Evolutionary conservation across 495 filamentous ascomycete genomes (phyloP), one percentile per base, ranked within the genome.

Genomic region (Extremus antarcticus): DNA sequence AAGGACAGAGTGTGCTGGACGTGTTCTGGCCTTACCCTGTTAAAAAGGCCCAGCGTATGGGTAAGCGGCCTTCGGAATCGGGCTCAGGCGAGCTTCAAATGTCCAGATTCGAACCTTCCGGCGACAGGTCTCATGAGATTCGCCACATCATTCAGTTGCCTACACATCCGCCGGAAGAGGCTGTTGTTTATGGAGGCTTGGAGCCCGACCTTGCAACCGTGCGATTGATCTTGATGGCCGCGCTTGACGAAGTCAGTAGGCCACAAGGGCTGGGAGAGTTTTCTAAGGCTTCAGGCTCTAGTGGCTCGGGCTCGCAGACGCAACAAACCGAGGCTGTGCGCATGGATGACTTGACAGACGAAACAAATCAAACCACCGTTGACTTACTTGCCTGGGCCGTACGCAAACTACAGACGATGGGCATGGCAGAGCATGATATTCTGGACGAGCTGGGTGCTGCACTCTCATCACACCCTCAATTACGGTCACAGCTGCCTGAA

Each of bases 1-100:
- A 61, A 45, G 78, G 71, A 20, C 68, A 65, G 46, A 35, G 61
- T 11, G 47, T 81, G 35, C 76, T 70, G 60, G 54, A 69, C 10
- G 57, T 56, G 25, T 77, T 75, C 70, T 80, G 78, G 58, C 49
- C 58, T 7, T 25, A 19, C 15, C 16, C 41, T 3, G 25, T 57
- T 1, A 47, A 49, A 7, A 11, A 11, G 25, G 69, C 22, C 57
- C 71, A 38, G 49, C 48, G 25, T 13, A 13, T 4, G 13, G 29
- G 13, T 35, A 35, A 7, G 29, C 29, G 7, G 13, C 7, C 29
- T 35, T 13, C 4, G 7, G 29, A 35, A 4, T 4, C 63, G 10
- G 48, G n/a, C 35, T 10, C 17, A 3, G 17, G 32, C 2, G 25
- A 54, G 41, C n/a, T 32, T 48, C 20, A 15, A 3, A 52, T 20